Conservation (phyloP, 176 grass and related monocot species). For the Musa acuminata region DNA sequence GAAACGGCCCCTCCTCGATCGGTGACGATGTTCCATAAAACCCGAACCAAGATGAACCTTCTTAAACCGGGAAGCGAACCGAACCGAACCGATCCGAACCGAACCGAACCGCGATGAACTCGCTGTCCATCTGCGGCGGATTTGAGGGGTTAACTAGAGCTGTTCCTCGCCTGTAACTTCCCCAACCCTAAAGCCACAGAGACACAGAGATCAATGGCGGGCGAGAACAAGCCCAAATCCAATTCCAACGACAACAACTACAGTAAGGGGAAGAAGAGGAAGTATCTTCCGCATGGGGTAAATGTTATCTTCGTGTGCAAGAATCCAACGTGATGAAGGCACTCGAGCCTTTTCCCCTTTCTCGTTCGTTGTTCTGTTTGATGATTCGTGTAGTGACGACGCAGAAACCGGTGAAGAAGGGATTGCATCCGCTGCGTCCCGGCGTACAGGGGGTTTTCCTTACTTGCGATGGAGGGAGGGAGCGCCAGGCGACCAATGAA, state of each 20-base stretch:
- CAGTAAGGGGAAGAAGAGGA: slow-evolving; percentile 75
- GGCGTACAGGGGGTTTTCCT: slow-evolving; percentile 93
- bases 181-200: background rate
- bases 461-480: slow-evolving; percentile 87
- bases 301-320: background rate
- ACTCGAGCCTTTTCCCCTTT: background rate
- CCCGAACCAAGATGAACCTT: too few species aligned
- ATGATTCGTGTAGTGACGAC: background rate
- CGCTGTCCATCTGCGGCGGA: too few species aligned
- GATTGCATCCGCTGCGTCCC: slow-evolving; percentile 58
- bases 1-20: too few species aligned
- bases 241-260: background rate
- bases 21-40: too few species aligned
- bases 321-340: background rate
- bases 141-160: too few species aligned
- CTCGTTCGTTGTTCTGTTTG: background rate
- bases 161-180: background rate
- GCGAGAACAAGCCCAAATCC: background rate
- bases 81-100: too few species aligned
- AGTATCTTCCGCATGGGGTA: slow-evolving; percentile 60
- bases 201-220: background rate
- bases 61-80: too few species aligned
- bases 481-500: slow-evolving; percentile 81
- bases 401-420: slow-evolving; percentile 63
- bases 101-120: too few species aligned